Evolutionary conservation across 2,329 filamentous ascomycete genomes (phyloP), one percentile per base, ranked within the genome.

Genomic region (Elsinoe perseae): DNA sequence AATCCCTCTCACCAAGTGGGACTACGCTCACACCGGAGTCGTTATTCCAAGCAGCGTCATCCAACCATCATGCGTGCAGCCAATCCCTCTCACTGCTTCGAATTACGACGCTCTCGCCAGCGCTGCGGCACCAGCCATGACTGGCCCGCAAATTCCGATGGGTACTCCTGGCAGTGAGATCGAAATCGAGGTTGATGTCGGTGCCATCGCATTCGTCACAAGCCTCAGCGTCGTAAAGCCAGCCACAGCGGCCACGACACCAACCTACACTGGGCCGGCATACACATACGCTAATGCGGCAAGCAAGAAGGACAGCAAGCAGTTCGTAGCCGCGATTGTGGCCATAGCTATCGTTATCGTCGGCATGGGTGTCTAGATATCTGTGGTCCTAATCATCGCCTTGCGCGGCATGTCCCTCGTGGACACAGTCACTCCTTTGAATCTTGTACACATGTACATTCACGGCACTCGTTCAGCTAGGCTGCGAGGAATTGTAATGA

Each of bases 61-160:
- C 20, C 28, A 34, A 16, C 48, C 48, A 6, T 52, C 48, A 8
- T 52, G 48, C 30, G 48, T 52, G 14, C 48, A 52, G 48, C 48
- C 48, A 7, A 38, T 52, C 6, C 48, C 48, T 25, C 48, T 52
- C 20, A 52, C 48, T 2, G 48, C 48, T 1, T 52, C 48, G 16
- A 38, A 52, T 30, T 52, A 52, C 32, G 48, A 52, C 10, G 27
- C 27, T 25, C 48, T 32, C 5, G 48, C 38, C 12, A 36, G 28
- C 28, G 48, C 48, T 20, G 27, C 27, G 16, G 48, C 48, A 20
- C 48, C 48, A 20, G 48, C 48, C 16, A 52, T 52, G 30, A 32
- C 48, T 2, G 48, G 48, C 18, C 48, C 48, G 10, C 48, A 52
- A 20, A 38, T 52, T 7, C 48, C 48, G 9, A 52, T 52, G 48